Conservation (phyloP, 2,329 filamentous ascomycete genomes). For the Nemania diffusa region DNA sequence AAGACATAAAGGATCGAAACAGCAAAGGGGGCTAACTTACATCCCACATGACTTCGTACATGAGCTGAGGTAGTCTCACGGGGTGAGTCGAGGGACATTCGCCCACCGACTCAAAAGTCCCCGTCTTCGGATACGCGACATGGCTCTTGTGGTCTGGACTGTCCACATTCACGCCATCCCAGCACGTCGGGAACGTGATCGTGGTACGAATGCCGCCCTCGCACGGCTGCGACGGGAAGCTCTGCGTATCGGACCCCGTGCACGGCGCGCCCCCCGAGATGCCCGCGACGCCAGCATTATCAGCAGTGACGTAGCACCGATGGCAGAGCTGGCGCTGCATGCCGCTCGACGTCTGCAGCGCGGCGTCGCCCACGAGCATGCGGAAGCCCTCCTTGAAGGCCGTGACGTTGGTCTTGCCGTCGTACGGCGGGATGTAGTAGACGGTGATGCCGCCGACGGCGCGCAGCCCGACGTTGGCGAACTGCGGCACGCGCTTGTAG, state of each 20-base stretch:
- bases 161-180: slow-evolving; percentile 63
- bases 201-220: slow-evolving; percentile 59
- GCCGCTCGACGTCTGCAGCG: slow-evolving; percentile 39
- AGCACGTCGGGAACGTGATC: slow-evolving; percentile 66
- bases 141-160: too few relatives aligned
- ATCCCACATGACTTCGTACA: slow-evolving; percentile 69
- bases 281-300: slow-evolving; percentile 39
- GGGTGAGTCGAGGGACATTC: slow-evolving; percentile 61
- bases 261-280: slow-evolving; percentile 49
- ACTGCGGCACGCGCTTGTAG: slow-evolving; percentile 45
- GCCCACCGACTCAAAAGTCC: slow-evolving; percentile 51
- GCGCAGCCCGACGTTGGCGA: slow-evolving; percentile 45
- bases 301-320: slow-evolving; percentile 44
- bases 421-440: slow-evolving; percentile 48
- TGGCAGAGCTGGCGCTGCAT: slow-evolving; percentile 52
- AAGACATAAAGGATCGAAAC: too few relatives aligned
- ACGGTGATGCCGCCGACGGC: slow-evolving; percentile 47
- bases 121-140: slow-evolving; percentile 56
- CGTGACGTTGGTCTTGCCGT: slow-evolving; percentile 53
- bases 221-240: slow-evolving; percentile 63
- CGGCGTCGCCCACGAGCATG: slow-evolving; percentile 57
- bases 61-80: slow-evolving; percentile 66
- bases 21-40: slow-evolving; percentile 35
- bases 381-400: slow-evolving; percentile 58
- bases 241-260: slow-evolving; percentile 54